These are phyloP conservation scores for Xerocomus potaroensis DNA, from an alignment of 768 basidiomycete species.

Conservation along the genomic window DNA sequence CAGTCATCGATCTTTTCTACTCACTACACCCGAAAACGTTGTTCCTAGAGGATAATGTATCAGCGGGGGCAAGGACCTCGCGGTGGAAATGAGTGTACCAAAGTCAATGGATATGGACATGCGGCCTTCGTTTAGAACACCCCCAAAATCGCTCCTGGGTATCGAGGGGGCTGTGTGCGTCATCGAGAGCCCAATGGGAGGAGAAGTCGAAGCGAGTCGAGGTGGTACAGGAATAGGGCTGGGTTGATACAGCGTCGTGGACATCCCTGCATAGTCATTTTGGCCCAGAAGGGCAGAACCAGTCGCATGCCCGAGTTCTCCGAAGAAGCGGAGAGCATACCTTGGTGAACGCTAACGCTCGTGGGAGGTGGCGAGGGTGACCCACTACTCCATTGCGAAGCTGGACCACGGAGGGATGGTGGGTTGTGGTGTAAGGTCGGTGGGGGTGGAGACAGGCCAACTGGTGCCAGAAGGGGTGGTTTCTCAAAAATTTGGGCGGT, in stretches of 20 bases:
- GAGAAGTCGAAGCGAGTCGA: slow-evolving; percentile 21
- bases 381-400: slow-evolving; percentile 19
- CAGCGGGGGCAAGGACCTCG: background rate
- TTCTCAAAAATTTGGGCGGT: slow-evolving; percentile 38
- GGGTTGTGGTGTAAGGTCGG: slow-evolving; percentile 27
- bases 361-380: slow-evolving; percentile 34
- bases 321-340: background rate
- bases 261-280: background rate
- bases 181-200: slow-evolving; percentile 11
- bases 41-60: slow-evolving; percentile 48
- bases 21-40: slow-evolving; percentile 82
- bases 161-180: background rate
- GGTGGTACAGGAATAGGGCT: slow-evolving; percentile 23
- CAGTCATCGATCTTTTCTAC: slow-evolving; percentile 26
- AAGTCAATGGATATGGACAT: slow-evolving; percentile 83
- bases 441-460: slow-evolving; percentile 44
- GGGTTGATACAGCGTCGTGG: slow-evolving; percentile 26
- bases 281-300: background rate
- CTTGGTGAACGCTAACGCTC: slow-evolving; percentile 3
- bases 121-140: slow-evolving; percentile 59
- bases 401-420: slow-evolving; percentile 22
- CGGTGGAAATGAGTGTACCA: slow-evolving; percentile 40
- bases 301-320: background rate
- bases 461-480: slow-evolving; percentile 38
- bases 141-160: slow-evolving; percentile 19